Base-by-base conservation (phyloP, 495 filamentous ascomycete species). In the Penicillium lividum region DNA sequence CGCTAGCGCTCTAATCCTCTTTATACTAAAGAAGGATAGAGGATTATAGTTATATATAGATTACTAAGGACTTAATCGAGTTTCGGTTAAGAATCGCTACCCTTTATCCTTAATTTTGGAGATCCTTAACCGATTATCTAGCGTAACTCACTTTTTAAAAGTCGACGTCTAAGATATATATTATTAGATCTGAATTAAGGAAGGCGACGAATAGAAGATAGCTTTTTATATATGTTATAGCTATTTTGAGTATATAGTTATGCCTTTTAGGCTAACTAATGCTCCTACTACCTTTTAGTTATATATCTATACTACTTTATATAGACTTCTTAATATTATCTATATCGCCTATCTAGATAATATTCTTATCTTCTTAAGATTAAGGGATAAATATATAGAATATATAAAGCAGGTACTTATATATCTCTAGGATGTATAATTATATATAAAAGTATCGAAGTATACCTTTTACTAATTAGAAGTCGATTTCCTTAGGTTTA, bases 211-310 rank as follows among this genome's bases (percentile, higher is more conserved):
- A 13, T 50, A 31, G 31, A 30, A 31, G 27, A 30, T 31, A 4
- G 15, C 15, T 30, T 30, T 50, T 15, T 50, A 50, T 29, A 50
- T 31, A 4, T 31, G 7, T 4, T 50, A 50, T 28, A 50, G 27
- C 5, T 50, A 50, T 31, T 50, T 50, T 50, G 31, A 30, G 31
- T 50, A 50, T 50, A 50, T 16, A 30, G 31, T 50, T 13, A 50
- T 50, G 31, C 16, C 27, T 13, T 50, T 50, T 50, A 50, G 29
- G 13, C 9, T 50, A 30, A 51, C 5, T 51, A 51, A 51, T 34
- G 38, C 38, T 16, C 22, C 16, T 51, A 51, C n/a, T n/a, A n/a
- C n/a, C n/a, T n/a, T n/a, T n/a, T n/a, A n/a, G n/a, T n/a, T n/a
- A n/a, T n/a, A n/a, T 51, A 36, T 51, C n/a, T 30, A 50, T 33